Evolutionary conservation across 805 yeast genomes (phyloP), one percentile per base, ranked within the genome.

Genomic region (Wickerhamomyces bovis): DNA sequence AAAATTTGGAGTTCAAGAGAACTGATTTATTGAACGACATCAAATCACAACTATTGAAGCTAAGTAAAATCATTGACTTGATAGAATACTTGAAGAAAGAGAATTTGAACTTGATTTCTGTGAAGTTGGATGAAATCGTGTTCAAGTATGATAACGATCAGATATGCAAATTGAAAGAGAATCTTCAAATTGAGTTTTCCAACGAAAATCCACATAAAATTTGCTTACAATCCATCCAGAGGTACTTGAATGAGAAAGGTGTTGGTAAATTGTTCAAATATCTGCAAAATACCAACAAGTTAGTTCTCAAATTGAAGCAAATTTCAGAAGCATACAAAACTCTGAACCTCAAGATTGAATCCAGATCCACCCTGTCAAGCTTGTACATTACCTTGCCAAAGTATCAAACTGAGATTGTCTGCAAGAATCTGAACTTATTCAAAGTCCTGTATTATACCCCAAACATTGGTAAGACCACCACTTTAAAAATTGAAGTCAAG

Each of bases 101-200:
- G 49, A 45, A 52, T 23, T 50, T 61, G 45, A 49, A 52, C 28
- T 31, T 59, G 28, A 45, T 58, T 40, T 55, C 56, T 31, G 59
- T 59, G 1, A 58, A 52, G 36, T 43, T 59, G 3, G 62, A 58
- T 26, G 55, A 59, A 33, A 53, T 59, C 20, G 51, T 53, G 12
- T 61, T 61, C 49, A 54, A 55, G 19, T 61, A 61, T 44, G 58
- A 55, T 6, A 44, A 47, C n/a, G 53, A 50, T 22, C 52, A 54
- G 28, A 38, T 50, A 6, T 55, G 61, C 41, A 54, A 57, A 7
- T 38, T 57, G 41, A 55, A 52, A 39, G 56, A 54, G n/a, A 49
- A 48, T 38, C 44, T 52, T 19, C 48, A 54, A 5, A 48, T 60
- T 43, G 62, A 58, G 31, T 35, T 60, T 19, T 59, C 57, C 8